These are phyloP conservation scores for Austroboletus niveus DNA, from an alignment of 1,284 basidiomycete genomes.

Conservation along the genomic window DNA sequence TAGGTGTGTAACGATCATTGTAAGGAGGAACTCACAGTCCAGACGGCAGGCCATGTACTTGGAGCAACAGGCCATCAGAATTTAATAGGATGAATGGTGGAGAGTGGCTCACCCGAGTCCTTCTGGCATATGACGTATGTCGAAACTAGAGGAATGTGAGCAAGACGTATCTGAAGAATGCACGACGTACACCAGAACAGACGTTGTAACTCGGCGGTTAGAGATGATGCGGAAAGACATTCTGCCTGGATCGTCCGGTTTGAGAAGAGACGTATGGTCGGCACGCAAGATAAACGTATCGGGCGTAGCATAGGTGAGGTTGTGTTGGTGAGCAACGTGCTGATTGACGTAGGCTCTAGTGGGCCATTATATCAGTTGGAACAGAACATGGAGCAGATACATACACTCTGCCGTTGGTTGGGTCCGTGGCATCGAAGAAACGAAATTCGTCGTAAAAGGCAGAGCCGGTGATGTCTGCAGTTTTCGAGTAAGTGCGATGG, in stretches of 20 bases:
- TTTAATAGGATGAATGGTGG: neutral
- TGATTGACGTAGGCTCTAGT: conserved; percentile 34
- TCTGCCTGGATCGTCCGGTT: conserved; percentile 23
- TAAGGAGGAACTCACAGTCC: conserved; percentile 19
- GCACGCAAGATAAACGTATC: conserved; percentile 37
- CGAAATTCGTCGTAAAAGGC: conserved; percentile 32
- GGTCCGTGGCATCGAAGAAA: conserved; percentile 32
- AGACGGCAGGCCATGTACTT: conserved; percentile 30
- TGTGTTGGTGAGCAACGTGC: conserved; percentile 27
- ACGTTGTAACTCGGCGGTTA: conserved; percentile 11
- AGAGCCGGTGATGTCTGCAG: conserved; percentile 24
- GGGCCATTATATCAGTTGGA: too few species aligned
- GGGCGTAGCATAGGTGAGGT: conserved; percentile 32
- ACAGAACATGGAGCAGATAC: neutral
- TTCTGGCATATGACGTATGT: conserved; percentile 27
- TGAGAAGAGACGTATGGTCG: conserved; percentile 29
- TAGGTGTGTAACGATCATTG: neutral
- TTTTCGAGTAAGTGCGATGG: conserved; percentile 11
- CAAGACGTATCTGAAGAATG: neutral
- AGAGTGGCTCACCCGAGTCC: conserved; percentile 26
- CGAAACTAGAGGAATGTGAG: conserved; percentile 16
- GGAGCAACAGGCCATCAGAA: neutral
- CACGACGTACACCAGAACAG: conserved; percentile 21
- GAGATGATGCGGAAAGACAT: conserved; percentile 29
- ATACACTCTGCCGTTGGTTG: conserved; percentile 38